These are phyloP conservation scores for Gynostemma pentaphyllum DNA, from an alignment of 306 rosid genomes.

Conservation along the genomic window DNA sequence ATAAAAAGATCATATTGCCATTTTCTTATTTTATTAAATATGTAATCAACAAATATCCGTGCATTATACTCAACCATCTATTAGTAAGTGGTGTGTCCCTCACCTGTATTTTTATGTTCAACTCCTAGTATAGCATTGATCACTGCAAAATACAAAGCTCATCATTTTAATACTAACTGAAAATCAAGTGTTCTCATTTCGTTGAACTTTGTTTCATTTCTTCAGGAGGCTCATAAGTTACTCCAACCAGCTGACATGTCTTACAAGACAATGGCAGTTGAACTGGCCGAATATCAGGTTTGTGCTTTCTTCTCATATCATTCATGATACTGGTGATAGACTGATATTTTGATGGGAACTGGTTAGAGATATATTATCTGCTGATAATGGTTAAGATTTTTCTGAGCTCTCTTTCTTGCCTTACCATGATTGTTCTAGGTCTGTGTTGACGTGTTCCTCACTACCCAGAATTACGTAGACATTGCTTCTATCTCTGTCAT, in stretches of 20 bases:
- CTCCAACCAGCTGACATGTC: slow-evolving; percentile 88
- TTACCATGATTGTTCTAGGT: slow-evolving; percentile 47
- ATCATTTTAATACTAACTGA: not conserved
- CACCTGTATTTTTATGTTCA: not conserved
- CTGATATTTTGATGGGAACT: no score
- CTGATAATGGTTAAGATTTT: slow-evolving; percentile 9
- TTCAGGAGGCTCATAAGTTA: slow-evolving; percentile 92
- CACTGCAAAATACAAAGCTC: not conserved
- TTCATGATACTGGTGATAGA: slow-evolving; percentile 5
- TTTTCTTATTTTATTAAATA: not conserved
- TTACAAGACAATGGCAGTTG: slow-evolving; percentile 78
- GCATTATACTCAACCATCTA: not conserved
- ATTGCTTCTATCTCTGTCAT: slow-evolving; percentile 82
- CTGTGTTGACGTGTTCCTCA: slow-evolving; percentile 80
- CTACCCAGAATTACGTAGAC: slow-evolving; percentile 78
- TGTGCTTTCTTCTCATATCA: slow-evolving; percentile 12
- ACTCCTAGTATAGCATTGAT: not conserved
- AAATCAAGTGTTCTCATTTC: not conserved
- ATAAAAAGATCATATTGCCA: not conserved
- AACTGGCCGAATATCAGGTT: slow-evolving; percentile 95
- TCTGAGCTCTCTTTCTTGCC: slow-evolving; percentile 13
- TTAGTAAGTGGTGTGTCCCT: not conserved
- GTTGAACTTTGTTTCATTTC: not conserved
- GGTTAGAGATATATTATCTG: no score
- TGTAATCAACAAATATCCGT: not conserved